Percentiles rank a stretch among this genome's conserved stretches.
Evolutionary conservation across 1,284 basidiomycete genomes (phyloP).

Genomic region (Tetrapyrgos nigripes): DNA sequence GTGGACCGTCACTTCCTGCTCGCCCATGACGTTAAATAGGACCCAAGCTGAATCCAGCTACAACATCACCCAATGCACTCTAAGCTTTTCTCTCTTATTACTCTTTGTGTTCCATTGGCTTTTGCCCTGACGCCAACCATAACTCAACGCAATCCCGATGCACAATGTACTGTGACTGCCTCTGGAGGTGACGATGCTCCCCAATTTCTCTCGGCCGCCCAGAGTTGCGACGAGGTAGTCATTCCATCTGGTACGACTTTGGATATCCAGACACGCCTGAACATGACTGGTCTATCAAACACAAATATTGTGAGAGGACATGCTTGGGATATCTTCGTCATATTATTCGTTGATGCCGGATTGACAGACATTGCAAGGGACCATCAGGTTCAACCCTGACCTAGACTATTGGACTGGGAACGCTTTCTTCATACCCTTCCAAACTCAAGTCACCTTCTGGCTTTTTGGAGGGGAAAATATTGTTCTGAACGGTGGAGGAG

Average conservation of each 20-base stretch:
- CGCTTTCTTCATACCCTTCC: conserved; percentile 59
- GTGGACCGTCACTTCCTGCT: background rate
- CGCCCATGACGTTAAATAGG: no score
- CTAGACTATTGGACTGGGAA: conserved; percentile 64
- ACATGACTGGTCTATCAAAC: conserved; percentile 58
- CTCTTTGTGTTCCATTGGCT: background rate
- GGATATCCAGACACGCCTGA: conserved; percentile 55
- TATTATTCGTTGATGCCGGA: conserved; percentile 1
- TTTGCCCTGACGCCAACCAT: background rate
- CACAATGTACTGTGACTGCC: conserved; percentile 26
- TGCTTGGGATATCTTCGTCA: background rate
- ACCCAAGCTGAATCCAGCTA: no score
- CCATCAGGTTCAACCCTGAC: conserved; percentile 55
- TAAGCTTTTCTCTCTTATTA: background rate
- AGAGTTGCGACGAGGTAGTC: conserved; percentile 48
- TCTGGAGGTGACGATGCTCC: conserved; percentile 61
- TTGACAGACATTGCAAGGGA: conserved; percentile 53
- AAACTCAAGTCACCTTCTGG: conserved; percentile 68
- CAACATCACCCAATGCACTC: conserved; percentile 2
- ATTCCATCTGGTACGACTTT: conserved; percentile 56
- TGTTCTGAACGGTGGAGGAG: conserved; percentile 61
- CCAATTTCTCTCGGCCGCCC: conserved; percentile 50
- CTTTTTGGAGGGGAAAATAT: conserved; percentile 66
- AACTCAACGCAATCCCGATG: background rate
- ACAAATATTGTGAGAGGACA: conserved; percentile 53